Base-by-base conservation (phyloP, 164 flowering plant genomes). In the Stephania japonica region DNA sequence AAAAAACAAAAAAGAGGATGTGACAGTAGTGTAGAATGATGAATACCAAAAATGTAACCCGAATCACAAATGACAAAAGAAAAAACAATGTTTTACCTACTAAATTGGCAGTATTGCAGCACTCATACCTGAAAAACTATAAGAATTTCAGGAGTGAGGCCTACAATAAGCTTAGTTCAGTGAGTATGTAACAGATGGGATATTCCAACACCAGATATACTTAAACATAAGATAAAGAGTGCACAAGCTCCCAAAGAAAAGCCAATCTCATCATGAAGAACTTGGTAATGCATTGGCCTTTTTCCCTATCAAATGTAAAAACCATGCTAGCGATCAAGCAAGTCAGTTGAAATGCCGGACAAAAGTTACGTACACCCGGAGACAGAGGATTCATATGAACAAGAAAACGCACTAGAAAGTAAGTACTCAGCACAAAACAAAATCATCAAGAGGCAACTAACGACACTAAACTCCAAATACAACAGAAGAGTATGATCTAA, bases 31-130 rank as follows among this genome's bases (percentile, higher is more conserved):
- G 38, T 32, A 32, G 38, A 32, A 47, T 3, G 0, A 47, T 47
- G 53, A 11, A 47, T 47, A 47, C 53, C 53, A 12, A 47, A 1
- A 9, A 9, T 16, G 53, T 21, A 6, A 2, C 69, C 10, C 27
- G 2, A 7, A 21, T 47, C 24, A 19, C 25, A 41, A 42, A 5
- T 1, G 0, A 24, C 50, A 13, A 18, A 59, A 16, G 3, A n/a
- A 42, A 16, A 18, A 47, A 16, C 53, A 4, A 7, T 13, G 72
- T 70, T 85, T 32, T 81, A 92, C 97, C 97, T 0, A 90, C 83
- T 9, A 96, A 90, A 13, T 90, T 88, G 10, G 96, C 97, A 18
- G 97, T 92, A 0, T 95, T 90, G 80, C 97, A 89, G 67, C 95
- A 73, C 69, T 92, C 95, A 69, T 92, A 90, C 68, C 95, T 92